Evolutionary conservation across 2,329 filamentous ascomycete genomes (phyloP), one percentile per base, ranked within the genome.

Genomic region (Aspergillus brasiliensis): DNA sequence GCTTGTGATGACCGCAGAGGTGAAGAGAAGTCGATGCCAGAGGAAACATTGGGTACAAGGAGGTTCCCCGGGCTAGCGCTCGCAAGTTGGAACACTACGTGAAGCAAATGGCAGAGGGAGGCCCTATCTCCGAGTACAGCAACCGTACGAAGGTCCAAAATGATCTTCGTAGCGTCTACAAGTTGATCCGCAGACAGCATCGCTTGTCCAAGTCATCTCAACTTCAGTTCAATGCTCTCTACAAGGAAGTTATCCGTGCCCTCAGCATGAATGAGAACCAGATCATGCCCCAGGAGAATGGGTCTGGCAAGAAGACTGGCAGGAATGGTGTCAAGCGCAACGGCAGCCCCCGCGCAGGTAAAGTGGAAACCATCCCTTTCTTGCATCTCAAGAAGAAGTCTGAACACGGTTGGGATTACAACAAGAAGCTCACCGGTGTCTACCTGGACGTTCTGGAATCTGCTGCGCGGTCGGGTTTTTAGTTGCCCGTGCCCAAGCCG

Each of bases 21-120:
- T 83, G 19, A 89, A 89, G 68, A 79, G 73, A 2, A 66, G 65
- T 0, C 53, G 94, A 98, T 75, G 87, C 90, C 58, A 91, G 91
- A 56, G 95, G 95, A 62, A 97, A 96, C 79, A 87, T 99, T 74
- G 90, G 91, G 72, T 99, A 97, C 75, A 85, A 93, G 72, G 95
- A 99, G 77, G 85, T 90, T 7, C 91, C 93, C 57, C 87, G 95
- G 57, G 83, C 91, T 34, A 96, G 92, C 75, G 95, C 94, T 75
- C 90, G 95, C 70, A 99, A 99, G 81, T 86, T 99, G 47, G 95
- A 99, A 81, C 94, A 98, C 77, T 99, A 99, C 71, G 95, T 99
- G 52, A 91, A 91, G 73, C 92, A 98, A 77, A 98, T 99, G 95
- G 94, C 94, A 8, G 93, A 97, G 69, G 95, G 95, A 64, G 95